Evolutionary conservation across 306 rosid species (phyloP).

Genomic region (Delonix regia): DNA sequence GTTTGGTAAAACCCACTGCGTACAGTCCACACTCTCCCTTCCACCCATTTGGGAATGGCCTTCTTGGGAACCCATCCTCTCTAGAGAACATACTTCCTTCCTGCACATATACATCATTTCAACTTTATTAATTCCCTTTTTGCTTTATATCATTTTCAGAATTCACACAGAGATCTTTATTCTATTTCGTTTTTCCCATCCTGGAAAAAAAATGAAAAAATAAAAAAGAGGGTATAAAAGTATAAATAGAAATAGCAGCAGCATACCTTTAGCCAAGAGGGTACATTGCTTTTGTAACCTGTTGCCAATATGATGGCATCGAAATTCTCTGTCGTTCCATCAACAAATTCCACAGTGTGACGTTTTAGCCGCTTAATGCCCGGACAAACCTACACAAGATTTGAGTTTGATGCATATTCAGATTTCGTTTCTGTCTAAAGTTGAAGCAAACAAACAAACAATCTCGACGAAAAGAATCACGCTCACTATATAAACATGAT

Average conservation of each 20-base stretch:
- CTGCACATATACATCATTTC: conserved; percentile 40
- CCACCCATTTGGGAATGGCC: conserved; percentile 91
- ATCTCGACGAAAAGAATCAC: conserved; percentile 25
- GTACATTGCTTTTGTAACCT: conserved; percentile 98
- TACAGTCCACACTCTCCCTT: conserved; percentile 85
- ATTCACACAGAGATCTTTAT: neutral
- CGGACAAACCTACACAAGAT: conserved; percentile 66
- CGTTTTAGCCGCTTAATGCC: conserved; percentile 77
- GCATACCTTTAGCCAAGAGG: conserved; percentile 92
- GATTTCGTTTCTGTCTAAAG: conserved; percentile 35
- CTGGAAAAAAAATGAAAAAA: neutral
- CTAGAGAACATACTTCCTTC: conserved; percentile 81
- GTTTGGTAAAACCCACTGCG: conserved; percentile 93
- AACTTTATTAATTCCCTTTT: conserved; percentile 7
- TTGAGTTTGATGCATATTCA: conserved; percentile 40
- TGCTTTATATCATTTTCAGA: conserved; percentile 33
- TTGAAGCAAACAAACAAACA: conserved; percentile 28
- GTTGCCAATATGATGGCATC: conserved; percentile 94
- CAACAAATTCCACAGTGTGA: conserved; percentile 67
- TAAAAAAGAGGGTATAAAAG: neutral
- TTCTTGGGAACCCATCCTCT: conserved; percentile 81
- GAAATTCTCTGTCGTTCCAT: conserved; percentile 69
- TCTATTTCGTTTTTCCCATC: too few relatives aligned
- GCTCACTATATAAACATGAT: conserved; percentile 28
- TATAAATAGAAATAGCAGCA: neutral